A percentile compares a stretch with the other conserved stretches of the same genome.
phyloP scores from a whole-genome alignment of 257 asterid species.

The Penstemon barbatus region DNA sequence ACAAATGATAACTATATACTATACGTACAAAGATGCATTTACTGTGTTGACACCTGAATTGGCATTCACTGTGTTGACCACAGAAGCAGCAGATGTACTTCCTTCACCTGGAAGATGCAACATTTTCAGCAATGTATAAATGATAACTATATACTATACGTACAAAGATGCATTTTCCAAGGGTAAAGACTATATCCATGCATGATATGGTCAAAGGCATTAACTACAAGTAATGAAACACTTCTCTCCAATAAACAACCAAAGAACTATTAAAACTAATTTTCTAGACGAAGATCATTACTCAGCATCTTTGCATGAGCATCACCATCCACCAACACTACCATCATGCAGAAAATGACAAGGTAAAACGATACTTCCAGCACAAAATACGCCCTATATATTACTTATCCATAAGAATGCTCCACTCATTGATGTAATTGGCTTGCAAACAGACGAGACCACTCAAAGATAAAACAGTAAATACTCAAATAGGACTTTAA shows the following conservation, averaged over 20 bases:
- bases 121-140: slow-evolving; percentile 7
- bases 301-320: slow-evolving; percentile 2
- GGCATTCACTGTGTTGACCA: no score
- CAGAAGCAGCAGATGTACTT: not conserved
- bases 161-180: not conserved
- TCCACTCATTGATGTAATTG: not conserved
- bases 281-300: not conserved
- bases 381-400: not conserved
- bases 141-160: not conserved
- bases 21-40: no score
- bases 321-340: not conserved
- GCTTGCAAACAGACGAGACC: not conserved
- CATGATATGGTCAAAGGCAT: not conserved
- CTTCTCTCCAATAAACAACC: not conserved
- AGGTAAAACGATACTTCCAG: slow-evolving; percentile 9
- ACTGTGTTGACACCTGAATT: no score
- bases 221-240: not conserved
- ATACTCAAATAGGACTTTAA: not conserved
- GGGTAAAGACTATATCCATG: not conserved
- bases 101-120: not conserved
- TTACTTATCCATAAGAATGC: not conserved
- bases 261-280: slow-evolving; percentile 3
- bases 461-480: not conserved
- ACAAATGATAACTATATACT: slow-evolving; percentile 2
- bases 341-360: not conserved